Conservation (phyloP, 2,329 filamentous ascomycete genomes). For the Chrysoporthe puriensis region DNA sequence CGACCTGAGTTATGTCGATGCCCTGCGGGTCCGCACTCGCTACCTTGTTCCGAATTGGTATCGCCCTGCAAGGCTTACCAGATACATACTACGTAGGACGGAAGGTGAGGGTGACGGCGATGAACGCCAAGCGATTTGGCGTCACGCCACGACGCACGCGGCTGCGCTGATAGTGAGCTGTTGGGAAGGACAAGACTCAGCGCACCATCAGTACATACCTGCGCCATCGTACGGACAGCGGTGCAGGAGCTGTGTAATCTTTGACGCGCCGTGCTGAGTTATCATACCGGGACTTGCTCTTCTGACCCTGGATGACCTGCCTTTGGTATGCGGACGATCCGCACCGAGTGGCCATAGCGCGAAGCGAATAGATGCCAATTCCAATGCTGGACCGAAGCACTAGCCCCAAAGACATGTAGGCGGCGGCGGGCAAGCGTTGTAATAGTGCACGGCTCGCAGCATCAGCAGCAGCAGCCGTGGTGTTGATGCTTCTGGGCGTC, state of each 20-base stretch:
- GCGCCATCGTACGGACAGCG: not conserved
- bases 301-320: not conserved
- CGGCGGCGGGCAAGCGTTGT: constrained; percentile 1
- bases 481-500: constrained; percentile 9
- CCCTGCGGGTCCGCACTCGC: constrained; percentile 19
- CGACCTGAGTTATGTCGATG: constrained; percentile 4
- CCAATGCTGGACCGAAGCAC: not conserved
- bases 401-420: not conserved
- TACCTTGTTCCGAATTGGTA: constrained; percentile 17
- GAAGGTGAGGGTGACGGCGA: constrained; percentile 7
- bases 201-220: not conserved
- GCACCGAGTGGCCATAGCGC: not conserved
- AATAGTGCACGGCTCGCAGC: constrained; percentile 22
- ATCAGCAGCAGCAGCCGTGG: not conserved
- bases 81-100: constrained; percentile 3
- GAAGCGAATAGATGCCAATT: constrained; percentile 8
- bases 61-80: not conserved
- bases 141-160: not conserved
- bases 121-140: constrained; percentile 4
- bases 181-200: not conserved
- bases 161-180: not conserved
- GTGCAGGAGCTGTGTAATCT: not conserved
- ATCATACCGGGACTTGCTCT: not conserved
- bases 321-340: not conserved
- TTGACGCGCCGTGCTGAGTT: not conserved